Conservation (phyloP, 2,329 filamentous ascomycete species). For the Bipolaris sorokiniana region DNA sequence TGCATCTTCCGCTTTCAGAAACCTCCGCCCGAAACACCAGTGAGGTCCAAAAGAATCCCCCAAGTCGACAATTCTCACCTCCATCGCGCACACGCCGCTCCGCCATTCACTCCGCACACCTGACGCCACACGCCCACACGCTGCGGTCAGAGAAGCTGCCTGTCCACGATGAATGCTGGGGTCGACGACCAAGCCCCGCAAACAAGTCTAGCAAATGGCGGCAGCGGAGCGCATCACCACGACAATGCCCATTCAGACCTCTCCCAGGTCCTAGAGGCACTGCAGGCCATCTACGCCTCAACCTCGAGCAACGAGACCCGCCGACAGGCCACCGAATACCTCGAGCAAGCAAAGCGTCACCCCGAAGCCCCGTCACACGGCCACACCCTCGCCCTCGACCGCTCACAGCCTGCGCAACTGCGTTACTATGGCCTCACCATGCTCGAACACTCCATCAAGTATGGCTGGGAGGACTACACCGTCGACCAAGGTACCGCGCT, state of each 20-base stretch:
- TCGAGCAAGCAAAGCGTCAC: slow-evolving; percentile 83
- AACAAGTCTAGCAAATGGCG: slow-evolving; percentile 27
- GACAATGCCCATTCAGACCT: slow-evolving; percentile 51
- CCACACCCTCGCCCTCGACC: slow-evolving; percentile 79
- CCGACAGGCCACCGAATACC: slow-evolving; percentile 80
- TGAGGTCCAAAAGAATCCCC: not conserved
- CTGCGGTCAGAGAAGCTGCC: slow-evolving; percentile 20
- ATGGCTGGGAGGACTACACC: slow-evolving; percentile 78
- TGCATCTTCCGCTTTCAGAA: slow-evolving; percentile 18
- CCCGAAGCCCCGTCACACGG: slow-evolving; percentile 83
- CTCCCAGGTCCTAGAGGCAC: slow-evolving; percentile 77
- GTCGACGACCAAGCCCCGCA: slow-evolving; percentile 36
- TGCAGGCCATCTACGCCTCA: slow-evolving; percentile 85
- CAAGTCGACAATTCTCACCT: not conserved
- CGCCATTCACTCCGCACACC: not conserved
- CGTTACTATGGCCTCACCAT: slow-evolving; percentile 93
- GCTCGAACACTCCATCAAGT: slow-evolving; percentile 86
- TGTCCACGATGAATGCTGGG: slow-evolving; percentile 43
- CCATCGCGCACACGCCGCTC: not conserved
- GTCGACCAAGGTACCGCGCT: slow-evolving; percentile 71
- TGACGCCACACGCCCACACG: not conserved
- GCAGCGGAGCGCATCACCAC: slow-evolving; percentile 22
- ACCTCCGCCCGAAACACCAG: slow-evolving; percentile 7
- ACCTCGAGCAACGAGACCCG: slow-evolving; percentile 81
- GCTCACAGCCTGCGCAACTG: slow-evolving; percentile 76